A percentile compares a stretch with the other conserved stretches of the same genome.
phyloP scores from a whole-genome alignment of 345 rosid species.

The Microthlaspi erraticum region DNA sequence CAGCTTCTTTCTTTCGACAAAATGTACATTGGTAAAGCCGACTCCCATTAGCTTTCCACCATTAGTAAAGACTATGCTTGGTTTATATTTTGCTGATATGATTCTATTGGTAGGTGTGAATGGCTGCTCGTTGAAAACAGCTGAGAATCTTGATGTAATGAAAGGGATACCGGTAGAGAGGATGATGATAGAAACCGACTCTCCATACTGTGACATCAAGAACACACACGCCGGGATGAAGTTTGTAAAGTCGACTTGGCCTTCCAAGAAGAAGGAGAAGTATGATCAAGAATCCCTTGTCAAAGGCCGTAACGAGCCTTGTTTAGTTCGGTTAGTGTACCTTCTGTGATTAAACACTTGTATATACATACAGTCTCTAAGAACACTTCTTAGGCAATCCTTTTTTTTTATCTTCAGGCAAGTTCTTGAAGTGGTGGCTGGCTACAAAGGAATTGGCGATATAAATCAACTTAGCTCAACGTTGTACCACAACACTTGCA shows the following conservation, averaged over 20 bases:
- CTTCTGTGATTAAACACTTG: background rate
- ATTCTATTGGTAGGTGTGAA: constrained; percentile 65
- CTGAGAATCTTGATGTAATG: constrained; percentile 83
- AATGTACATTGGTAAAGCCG: constrained; percentile 79
- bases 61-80: constrained; percentile 48
- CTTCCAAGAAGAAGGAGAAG: constrained; percentile 94
- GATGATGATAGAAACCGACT: constrained; percentile 98
- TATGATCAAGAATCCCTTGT: constrained; percentile 73
- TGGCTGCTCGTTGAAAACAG: constrained; percentile 86
- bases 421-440: constrained; percentile 94
- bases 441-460: constrained; percentile 76
- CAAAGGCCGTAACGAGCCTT: constrained; percentile 96
- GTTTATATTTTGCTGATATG: constrained; percentile 27
- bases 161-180: constrained; percentile 75
- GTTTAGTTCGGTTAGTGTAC: constrained; percentile 76
- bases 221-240: constrained; percentile 81
- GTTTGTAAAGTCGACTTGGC: constrained; percentile 72
- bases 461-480: constrained; percentile 65
- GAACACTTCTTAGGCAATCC: background rate
- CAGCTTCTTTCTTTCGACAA: constrained; percentile 77
- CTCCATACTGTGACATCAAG: constrained; percentile 95
- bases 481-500: constrained; percentile 89
- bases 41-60: background rate
- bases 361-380: background rate
- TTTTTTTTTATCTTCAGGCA: constrained; percentile 56